phyloP scores from a whole-genome alignment of 179 eudicot species.

The Heliamphora ciliata region DNA sequence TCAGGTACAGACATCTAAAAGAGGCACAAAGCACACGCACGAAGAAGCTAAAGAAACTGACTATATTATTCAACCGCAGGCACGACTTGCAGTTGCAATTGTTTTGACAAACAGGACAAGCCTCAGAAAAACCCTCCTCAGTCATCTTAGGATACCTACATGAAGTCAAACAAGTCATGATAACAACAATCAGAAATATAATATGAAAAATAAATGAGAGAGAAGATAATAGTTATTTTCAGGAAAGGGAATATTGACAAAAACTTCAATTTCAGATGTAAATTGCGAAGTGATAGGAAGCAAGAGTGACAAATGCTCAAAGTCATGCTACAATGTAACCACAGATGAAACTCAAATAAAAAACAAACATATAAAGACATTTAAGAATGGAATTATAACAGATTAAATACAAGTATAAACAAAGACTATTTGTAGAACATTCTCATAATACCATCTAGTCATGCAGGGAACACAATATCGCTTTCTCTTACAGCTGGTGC shows the following conservation, averaged over 20 bases:
- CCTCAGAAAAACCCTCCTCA: slow-evolving; percentile 42
- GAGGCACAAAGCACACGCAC: neutral
- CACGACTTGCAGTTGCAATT: slow-evolving; percentile 72
- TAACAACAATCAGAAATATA: neutral
- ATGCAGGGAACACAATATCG: slow-evolving; percentile 52
- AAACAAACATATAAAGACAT: neutral
- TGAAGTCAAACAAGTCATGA: neutral
- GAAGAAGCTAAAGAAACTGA: slow-evolving; percentile 15
- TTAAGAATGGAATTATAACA: neutral
- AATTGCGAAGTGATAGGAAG: no score
- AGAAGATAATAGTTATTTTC: neutral
- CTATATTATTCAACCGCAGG: slow-evolving; percentile 38
- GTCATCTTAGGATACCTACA: slow-evolving; percentile 55
- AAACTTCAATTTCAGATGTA: neutral
- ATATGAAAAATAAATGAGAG: neutral
- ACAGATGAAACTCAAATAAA: neutral
- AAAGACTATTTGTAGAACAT: neutral
- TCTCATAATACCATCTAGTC: slow-evolving; percentile 31
- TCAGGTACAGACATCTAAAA: neutral
- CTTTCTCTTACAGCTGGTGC: slow-evolving; percentile 35
- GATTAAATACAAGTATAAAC: neutral
- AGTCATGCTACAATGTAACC: neutral
- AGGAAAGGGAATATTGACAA: neutral
- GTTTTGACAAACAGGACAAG: slow-evolving; percentile 53
- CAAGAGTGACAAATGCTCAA: no score